These are phyloP conservation scores for Nigrospora oryzae DNA, from an alignment of 2,329 filamentous ascomycete genomes.

Conservation along the genomic window DNA sequence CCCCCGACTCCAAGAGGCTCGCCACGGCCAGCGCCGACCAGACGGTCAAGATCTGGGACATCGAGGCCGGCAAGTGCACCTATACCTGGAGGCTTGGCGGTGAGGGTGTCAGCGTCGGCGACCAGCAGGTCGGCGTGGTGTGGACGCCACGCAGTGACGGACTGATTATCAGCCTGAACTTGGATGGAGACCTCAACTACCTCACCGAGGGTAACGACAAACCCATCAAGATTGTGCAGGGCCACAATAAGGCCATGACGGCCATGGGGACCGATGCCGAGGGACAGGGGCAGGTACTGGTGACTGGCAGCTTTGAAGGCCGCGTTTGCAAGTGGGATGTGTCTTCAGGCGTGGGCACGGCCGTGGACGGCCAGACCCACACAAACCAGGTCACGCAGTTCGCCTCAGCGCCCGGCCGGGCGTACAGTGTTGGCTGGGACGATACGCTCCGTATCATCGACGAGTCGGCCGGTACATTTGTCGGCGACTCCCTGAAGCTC, in stretches of 20 bases:
- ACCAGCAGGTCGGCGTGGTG: conserved; percentile 93
- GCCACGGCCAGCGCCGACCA: conserved; percentile 91
- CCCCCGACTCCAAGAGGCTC: conserved; percentile 74
- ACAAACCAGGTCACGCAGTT: conserved; percentile 81
- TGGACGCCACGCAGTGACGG: conserved; percentile 80
- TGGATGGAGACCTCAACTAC: conserved; percentile 87
- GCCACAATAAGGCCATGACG: conserved; percentile 88
- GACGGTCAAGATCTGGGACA: conserved; percentile 92
- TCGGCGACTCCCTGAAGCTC: conserved; percentile 59
- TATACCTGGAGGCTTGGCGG: conserved; percentile 82
- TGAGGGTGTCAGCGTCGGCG: conserved; percentile 60
- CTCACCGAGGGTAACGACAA: conserved; percentile 62
- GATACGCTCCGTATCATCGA: conserved; percentile 80
- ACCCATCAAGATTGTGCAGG: conserved; percentile 66
- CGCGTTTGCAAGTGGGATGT: conserved; percentile 80
- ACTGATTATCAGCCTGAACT: conserved; percentile 80
- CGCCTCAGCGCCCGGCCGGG: conserved; percentile 48
- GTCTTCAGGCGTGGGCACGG: conserved; percentile 56
- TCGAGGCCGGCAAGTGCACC: conserved; percentile 64
- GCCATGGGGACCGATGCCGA: conserved; percentile 54
- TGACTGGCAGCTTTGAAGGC: conserved; percentile 90
- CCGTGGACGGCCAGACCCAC: conserved; percentile 73
- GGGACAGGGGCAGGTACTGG: conserved; percentile 56
- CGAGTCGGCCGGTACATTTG: conserved; percentile 64
- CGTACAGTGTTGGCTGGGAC: conserved; percentile 92